Evolutionary conservation across 2,329 filamentous ascomycete species (phyloP), one percentile per base, ranked within the genome.

Genomic region (Cladosporium sp.): DNA sequence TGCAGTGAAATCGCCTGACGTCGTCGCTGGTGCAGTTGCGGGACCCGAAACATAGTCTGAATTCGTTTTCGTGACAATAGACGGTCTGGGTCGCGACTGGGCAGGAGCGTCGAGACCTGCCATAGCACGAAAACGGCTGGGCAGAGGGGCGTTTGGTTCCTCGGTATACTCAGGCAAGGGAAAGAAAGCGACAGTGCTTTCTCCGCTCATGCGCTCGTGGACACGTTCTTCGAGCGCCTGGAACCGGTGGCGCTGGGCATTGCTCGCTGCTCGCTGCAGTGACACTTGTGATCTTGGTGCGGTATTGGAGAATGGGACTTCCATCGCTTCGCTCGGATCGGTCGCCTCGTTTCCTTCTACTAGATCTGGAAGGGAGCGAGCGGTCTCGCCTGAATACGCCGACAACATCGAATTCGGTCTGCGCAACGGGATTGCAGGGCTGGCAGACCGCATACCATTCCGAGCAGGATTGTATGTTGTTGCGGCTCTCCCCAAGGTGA

Each of bases 161-260:
- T 82, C 80, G 27, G 82, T 79, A 60, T 93, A 93, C 1, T 87
- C 86, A 3, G 88, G 88, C 19, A 88, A 85, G 4, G 87, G 85
- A 9, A 88, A 83, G n/a, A 88, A 85, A 81, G 85, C 89, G 58
- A 88, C 86, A 60, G 88, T 85, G 8, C 85, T 85, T 63, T 91
- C 87, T 1, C 54, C 53, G 41, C 58, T 61, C 38, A 59, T 53
- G 27, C 59, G 56, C 29, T 65, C 63, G 19, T 79, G 78, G 27
- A 75, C 78, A 30, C 61, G 57, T 51, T 78, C 75, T 16, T 80
- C 73, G 2, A 80, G 74, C 4, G 75, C 76, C 38, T 84, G 83
- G 58, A 86, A 78, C n/a, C 84, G 75, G 50, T 81, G 79, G 49
- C 85, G 80, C 57, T 82, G 88, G n/a, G 80, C 79, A 39, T 86